Conservation (phyloP, 2,329 filamentous ascomycete species). For the Xylariales sp. region DNA sequence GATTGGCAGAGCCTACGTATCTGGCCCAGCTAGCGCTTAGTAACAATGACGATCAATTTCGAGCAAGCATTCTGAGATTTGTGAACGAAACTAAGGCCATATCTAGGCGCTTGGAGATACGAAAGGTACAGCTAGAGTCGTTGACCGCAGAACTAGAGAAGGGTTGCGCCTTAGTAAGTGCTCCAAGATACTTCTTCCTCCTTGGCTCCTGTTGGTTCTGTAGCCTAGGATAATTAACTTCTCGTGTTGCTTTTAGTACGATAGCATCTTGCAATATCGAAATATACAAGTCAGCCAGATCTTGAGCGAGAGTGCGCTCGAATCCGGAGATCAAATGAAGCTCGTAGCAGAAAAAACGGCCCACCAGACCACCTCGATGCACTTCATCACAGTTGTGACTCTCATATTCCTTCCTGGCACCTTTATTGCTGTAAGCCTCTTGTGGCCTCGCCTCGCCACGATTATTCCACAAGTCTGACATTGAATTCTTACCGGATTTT, state of each 20-base stretch:
- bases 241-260: background rate
- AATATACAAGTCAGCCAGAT: constrained; percentile 1
- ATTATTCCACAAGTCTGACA: background rate
- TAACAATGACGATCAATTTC: no score
- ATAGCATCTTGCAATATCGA: constrained; percentile 1
- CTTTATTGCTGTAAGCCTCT: constrained; percentile 1
- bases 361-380: constrained; percentile 1
- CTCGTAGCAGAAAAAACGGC: background rate
- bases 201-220: no score
- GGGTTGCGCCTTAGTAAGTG: background rate
- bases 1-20: background rate
- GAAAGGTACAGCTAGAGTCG: background rate
- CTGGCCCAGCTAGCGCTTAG: no score
- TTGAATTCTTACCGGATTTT: background rate
- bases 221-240: no score
- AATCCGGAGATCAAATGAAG: background rate
- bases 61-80: background rate
- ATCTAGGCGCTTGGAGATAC: background rate
- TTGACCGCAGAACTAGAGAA: background rate
- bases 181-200: no score
- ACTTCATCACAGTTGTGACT: background rate
- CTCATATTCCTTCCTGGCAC: constrained; percentile 2
- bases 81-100: background rate
- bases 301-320: background rate
- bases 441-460: background rate